Evolutionary conservation across 305 asterid species (phyloP), one percentile per base, ranked within the genome.

Genomic region (Fraxinus xanthoxyloides): DNA sequence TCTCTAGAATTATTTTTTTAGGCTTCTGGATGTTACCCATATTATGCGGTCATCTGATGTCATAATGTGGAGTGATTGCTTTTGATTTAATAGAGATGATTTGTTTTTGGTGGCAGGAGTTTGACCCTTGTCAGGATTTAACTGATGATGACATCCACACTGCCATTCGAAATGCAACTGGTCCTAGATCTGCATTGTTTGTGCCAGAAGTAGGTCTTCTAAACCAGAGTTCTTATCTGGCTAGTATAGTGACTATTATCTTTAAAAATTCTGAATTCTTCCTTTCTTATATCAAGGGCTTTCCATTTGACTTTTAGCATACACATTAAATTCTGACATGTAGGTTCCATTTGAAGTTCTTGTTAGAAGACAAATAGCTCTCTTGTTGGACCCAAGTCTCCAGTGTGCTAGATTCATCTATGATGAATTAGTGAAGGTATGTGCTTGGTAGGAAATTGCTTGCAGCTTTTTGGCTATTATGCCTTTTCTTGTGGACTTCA

Each of bases 271-370:
- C 76, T 56, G n/a, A 51, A 46, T 67, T 36, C 24, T 17, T 24
- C 31, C 46, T 78, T 28, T 79, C 82, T 70, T 77, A 48, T 69
- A 81, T 35, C 59, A 32, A 78, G 59, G 34, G 3, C 32, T 79
- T 51, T 81, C 81, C 51, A 72, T 51, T 75, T 85, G 75, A 79
- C 78, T 7, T 63, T 31, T 32, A 38, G 32, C 81, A 17, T 84
- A 76, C 81, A 56, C 81, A 82, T 77, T 76, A 63, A 76, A 81
- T 31, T 0, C 56, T 65, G 81, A 84, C 74, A n/a, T 87, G 87
- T 73, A 93, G 98, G 97, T 92, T 80, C 97, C 98, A 51, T 95
- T 95, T 88, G 98, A 95, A 85, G 94, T 92, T 88, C 97, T 95
- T 85, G 83, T 93, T 81, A 89, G 94, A 82, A 92, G 91, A 79